Percentiles rank a stretch among this genome's conserved stretches.
phyloP scores from a whole-genome alignment of 2,329 filamentous ascomycete genomes.

The Epichloe hybrida region DNA sequence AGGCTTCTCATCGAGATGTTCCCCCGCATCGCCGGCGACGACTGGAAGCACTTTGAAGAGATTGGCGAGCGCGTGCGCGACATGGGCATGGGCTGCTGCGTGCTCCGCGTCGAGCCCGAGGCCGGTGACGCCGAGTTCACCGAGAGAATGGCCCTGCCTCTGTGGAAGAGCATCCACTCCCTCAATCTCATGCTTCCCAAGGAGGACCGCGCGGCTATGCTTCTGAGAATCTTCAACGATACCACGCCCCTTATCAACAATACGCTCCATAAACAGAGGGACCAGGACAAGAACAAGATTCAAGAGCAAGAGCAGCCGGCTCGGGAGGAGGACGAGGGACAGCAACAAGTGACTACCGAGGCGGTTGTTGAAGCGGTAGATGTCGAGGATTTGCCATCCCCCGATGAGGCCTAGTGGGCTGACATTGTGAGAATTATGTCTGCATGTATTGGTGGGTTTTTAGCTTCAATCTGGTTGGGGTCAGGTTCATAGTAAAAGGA shows the following conservation, averaged over 20 bases:
- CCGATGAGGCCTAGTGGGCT: constrained; percentile 11
- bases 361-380: constrained; percentile 14
- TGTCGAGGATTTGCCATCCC: constrained; percentile 24
- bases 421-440: background rate
- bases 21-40: constrained; percentile 65
- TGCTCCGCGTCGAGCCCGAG: constrained; percentile 69
- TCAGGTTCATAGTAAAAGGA: no score
- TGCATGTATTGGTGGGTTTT: background rate
- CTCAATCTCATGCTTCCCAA: constrained; percentile 97
- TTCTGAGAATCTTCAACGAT: constrained; percentile 84
- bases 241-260: constrained; percentile 70
- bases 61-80: constrained; percentile 72
- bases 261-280: constrained; percentile 35
- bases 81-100: constrained; percentile 81
- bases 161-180: constrained; percentile 87
- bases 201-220: constrained; percentile 86
- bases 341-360: constrained; percentile 18
- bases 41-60: constrained; percentile 67
- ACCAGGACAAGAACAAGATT: constrained; percentile 14
- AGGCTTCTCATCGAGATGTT: constrained; percentile 93
- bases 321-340: constrained; percentile 7
- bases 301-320: background rate
- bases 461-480: no score
- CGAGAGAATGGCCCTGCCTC: constrained; percentile 76
- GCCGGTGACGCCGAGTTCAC: constrained; percentile 44